A percentile compares a stretch with the other conserved stretches of the same genome.
These are phyloP conservation scores for Brassica juncea DNA, from an alignment of 345 rosid genomes.

Conservation along the genomic window DNA sequence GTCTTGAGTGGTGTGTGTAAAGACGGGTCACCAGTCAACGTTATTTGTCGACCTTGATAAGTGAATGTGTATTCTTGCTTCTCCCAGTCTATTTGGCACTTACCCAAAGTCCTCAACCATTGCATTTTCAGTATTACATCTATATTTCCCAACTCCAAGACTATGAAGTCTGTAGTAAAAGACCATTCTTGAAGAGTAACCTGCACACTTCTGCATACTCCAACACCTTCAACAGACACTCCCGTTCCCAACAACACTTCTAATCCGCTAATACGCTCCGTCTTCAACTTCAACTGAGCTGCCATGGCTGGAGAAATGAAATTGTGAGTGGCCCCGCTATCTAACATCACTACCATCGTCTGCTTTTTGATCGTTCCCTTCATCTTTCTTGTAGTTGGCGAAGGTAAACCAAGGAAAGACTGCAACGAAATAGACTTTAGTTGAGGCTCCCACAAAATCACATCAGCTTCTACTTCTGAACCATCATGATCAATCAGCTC, in stretches of 20 bases:
- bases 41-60: neutral
- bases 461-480: neutral
- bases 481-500: neutral
- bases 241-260: neutral
- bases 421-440: neutral
- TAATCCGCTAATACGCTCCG: neutral
- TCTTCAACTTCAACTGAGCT: neutral
- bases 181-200: neutral
- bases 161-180: neutral
- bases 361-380: neutral
- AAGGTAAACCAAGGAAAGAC: neutral
- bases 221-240: neutral
- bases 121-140: neutral
- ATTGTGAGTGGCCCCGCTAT: neutral
- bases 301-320: neutral
- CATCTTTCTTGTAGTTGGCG: neutral
- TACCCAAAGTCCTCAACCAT: neutral
- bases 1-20: no score
- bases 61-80: no score
- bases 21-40: neutral
- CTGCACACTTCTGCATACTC: neutral
- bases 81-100: neutral
- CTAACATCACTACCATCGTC: neutral
- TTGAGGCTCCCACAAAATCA: neutral
- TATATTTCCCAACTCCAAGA: neutral